Evolutionary conservation across 345 rosid species (phyloP), one percentile per base, ranked within the genome.

Genomic region (Eucalyptus erythrocorys): DNA sequence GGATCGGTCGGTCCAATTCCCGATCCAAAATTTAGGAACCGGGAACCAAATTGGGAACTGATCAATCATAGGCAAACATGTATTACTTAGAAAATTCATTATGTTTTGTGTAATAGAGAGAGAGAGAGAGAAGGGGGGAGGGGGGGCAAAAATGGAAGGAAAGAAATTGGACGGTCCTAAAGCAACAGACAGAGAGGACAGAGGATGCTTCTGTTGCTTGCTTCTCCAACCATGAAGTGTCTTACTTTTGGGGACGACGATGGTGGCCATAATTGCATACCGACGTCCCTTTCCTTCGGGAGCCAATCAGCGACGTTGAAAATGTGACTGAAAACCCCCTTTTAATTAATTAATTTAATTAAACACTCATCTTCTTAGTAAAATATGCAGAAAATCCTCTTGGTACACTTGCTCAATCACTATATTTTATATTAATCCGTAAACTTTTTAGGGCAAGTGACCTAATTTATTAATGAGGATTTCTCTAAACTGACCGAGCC

Each of bases 1-100:
- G 26, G 10, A 51, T 51, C 10, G 1, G 5, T 51, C 2, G 0
- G 10, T 51, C 26, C 2, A 0, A 17, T 50, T 50, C 22, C 1
- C 22, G 3, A 3, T 51, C 57, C 8, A 51, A 7, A 8, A 51
- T 51, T 2, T 51, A 51, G 57, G 10, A 51, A 51, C 2, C 0
- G 1, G 0, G 24, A 51, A 7, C 0, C 2, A 2, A 7, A 51
- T 3, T 0, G 26, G 5, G 5, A 51, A 51, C 10, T 51, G 3
- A 49, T 49, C 3, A 49, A 2, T 55, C 0, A 0, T 9, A 24
- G 61, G 30, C 30, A 55, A 55, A 55, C 61, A 24, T 64, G 10
- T 4, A 32, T n/a, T n/a, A 64, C 15, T 64, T 61, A 61, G 32
- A 15, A n/a, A 55, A 55, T 55, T 55, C 30, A 55, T 51, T 26